Percentiles rank a stretch among this genome's conserved stretches.
phyloP scores from a whole-genome alignment of 345 rosid genomes.

The Salix suchowensis region DNA sequence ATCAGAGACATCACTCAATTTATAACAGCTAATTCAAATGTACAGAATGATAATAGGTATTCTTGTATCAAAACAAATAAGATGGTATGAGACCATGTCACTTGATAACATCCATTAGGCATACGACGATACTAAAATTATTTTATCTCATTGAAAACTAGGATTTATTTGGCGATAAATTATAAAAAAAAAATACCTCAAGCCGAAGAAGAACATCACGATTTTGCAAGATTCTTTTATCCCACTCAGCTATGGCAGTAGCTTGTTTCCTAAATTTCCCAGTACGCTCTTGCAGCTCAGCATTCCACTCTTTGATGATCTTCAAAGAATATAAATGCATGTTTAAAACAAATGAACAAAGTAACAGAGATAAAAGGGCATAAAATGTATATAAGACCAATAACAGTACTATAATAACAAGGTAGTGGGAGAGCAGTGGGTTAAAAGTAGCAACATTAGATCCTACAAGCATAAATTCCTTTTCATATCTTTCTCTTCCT shows the following conservation, averaged over 20 bases:
- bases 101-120: not conserved
- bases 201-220: slow-evolving; percentile 96
- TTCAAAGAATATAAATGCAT: slow-evolving; percentile 16
- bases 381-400: too few relatives aligned
- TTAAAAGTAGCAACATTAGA: too few relatives aligned
- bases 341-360: not conserved
- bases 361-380: not conserved
- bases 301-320: slow-evolving; percentile 97
- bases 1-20: not conserved
- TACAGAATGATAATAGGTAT: not conserved
- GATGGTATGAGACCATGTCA: not conserved
- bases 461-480: too few relatives aligned
- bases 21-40: not conserved
- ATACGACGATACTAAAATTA: not conserved
- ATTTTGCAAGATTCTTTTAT: slow-evolving; percentile 88
- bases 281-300: slow-evolving; percentile 88
- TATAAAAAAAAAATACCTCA: slow-evolving; percentile 48
- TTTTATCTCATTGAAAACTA: slow-evolving; percentile 3
- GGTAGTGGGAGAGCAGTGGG: too few relatives aligned
- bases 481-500: not conserved
- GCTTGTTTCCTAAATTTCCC: slow-evolving; percentile 92
- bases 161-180: not conserved
- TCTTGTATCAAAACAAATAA: not conserved
- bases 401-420: too few relatives aligned
- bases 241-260: slow-evolving; percentile 95